Evolutionary conservation across 192 early-diverging fungal species (phyloP).

Genomic region (Dissophora ornata): DNA sequence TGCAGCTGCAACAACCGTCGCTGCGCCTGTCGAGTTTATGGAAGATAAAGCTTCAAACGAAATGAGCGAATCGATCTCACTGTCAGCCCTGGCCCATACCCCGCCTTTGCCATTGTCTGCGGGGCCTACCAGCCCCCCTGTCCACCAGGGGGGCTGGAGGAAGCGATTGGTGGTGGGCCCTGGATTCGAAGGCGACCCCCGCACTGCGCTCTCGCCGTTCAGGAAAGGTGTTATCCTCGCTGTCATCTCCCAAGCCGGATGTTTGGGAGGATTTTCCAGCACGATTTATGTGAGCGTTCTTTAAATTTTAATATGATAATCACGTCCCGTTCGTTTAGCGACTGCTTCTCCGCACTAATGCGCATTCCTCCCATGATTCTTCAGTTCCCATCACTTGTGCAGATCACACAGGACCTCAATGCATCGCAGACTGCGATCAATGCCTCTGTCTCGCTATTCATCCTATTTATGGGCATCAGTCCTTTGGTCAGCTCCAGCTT

Average conservation of each 20-base stretch:
- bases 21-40: not conserved
- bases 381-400: constrained; percentile 49
- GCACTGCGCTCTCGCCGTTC: constrained; percentile 15
- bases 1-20: constrained; percentile 6
- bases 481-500: constrained; percentile 59
- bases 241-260: constrained; percentile 43
- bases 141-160: constrained; percentile 37
- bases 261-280: constrained; percentile 42
- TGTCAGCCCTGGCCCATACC: too few relatives aligned
- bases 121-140: too few relatives aligned
- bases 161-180: constrained; percentile 21
- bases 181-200: constrained; percentile 33
- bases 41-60: too few relatives aligned
- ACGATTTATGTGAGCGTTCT: constrained; percentile 47
- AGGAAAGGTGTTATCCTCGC: constrained; percentile 36
- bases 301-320: too few relatives aligned
- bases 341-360: too few relatives aligned
- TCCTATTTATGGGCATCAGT: constrained; percentile 65
- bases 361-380: too few relatives aligned
- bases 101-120: too few relatives aligned
- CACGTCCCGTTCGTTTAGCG: too few relatives aligned
- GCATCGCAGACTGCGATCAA: constrained; percentile 52
- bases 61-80: too few relatives aligned
- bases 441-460: constrained; percentile 57
- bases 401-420: constrained; percentile 55